A percentile compares a stretch with the other conserved stretches of the same genome.
Evolutionary conservation across 148 eudicot species (phyloP).

Genomic region (Mesembryanthemum crystallinum): DNA sequence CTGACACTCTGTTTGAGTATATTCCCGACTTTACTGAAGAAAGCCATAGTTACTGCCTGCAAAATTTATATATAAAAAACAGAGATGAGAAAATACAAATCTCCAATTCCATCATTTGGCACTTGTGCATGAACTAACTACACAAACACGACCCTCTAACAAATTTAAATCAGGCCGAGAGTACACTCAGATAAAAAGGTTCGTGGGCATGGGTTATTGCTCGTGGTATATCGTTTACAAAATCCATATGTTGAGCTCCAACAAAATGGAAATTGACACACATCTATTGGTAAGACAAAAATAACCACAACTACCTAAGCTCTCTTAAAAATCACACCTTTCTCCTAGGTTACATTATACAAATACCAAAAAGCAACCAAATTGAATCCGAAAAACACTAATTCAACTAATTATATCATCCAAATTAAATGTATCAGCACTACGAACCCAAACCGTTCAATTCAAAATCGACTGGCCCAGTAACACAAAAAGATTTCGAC

Average conservation of each 20-base stretch:
- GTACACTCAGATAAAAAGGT: not conserved
- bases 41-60: conserved; percentile 54
- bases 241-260: not conserved
- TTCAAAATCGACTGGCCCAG: not conserved
- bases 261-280: too few relatives aligned
- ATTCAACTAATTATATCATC: not conserved
- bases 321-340: too few relatives aligned
- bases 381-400: not conserved
- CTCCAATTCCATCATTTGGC: too few relatives aligned
- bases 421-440: too few relatives aligned
- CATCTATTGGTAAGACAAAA: too few relatives aligned
- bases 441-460: too few relatives aligned
- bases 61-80: not conserved
- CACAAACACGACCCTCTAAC: not conserved
- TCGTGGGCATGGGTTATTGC: not conserved
- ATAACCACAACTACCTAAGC: too few relatives aligned
- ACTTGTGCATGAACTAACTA: not conserved
- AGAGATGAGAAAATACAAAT: not conserved
- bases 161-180: not conserved
- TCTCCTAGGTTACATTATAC: too few relatives aligned
- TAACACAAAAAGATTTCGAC: not conserved
- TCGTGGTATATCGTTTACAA: not conserved
- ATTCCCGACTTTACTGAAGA: conserved; percentile 62
- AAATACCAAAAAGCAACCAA: not conserved
- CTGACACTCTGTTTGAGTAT: conserved; percentile 55